Evolutionary conservation across 805 yeast genomes (phyloP), one percentile per base, ranked within the genome.

Genomic region (Scheffersomyces stipitis): DNA sequence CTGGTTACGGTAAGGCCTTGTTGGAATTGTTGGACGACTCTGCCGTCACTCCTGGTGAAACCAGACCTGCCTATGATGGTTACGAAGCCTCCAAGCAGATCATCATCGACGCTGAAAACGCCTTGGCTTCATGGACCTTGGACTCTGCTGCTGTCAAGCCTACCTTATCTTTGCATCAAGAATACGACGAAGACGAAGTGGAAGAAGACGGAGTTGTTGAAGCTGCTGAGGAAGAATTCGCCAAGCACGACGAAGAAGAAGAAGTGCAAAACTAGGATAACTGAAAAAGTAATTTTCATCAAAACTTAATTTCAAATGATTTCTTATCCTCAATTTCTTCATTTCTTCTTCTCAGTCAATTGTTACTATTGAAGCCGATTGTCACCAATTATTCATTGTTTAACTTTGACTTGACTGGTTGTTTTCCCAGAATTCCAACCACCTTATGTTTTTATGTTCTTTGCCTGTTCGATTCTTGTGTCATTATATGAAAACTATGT

Each of bases 11-110:
- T 68, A 85, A 85, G 70, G 93, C 91, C 22, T 66, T 86, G 41
- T 73, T 86, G 58, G 91, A 85, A 68, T 75, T 86, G 58, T 73
- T 86, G 58, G 95, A 86, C 57, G 93, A 85, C 56, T 69, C 87
- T 45, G 86, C 93, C 44, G 91, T 86, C 35, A 84, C 91, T 41
- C 95, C 95, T 41, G 95, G 95, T 73, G 95, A 86, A 71, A 84
- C 91, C 33, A 83, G 93, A 79, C 84, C 90, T 28, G 84, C 90
- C 41, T 85, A 85, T 62, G 95, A 85, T 54, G 95, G 95, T 51
- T 85, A 84, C 62, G 93, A 85, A 64, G 89, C 91, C 31, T 83
- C 91, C 28, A 85, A 84, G 69, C 95, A 85, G 69, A 85, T 85
- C 63, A 84, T 85, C 54, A 80, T 85, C 51, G 95, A 85, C 57